Conservation (phyloP, 495 filamentous ascomycete genomes). For the Lasiosphaeria ovina region DNA sequence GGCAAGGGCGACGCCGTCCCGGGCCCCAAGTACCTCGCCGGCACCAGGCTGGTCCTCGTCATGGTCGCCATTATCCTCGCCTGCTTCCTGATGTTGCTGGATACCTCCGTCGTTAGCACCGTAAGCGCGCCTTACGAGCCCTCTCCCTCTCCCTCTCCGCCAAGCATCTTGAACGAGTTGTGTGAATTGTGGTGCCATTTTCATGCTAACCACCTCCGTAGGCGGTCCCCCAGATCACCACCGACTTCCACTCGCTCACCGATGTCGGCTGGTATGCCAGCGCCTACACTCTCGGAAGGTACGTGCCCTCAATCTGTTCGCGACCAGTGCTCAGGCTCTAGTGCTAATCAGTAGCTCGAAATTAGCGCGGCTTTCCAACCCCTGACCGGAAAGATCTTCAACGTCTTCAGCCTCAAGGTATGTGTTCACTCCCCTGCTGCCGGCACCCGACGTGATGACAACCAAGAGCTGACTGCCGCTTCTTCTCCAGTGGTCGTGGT, state of each 20-base stretch:
- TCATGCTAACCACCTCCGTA: not conserved
- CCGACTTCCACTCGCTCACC: conserved; percentile 35
- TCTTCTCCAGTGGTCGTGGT: conserved; percentile 31
- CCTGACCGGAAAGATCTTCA: conserved; percentile 46
- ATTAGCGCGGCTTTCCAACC: conserved; percentile 43
- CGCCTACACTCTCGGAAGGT: conserved; percentile 43
- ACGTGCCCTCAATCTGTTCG: not conserved
- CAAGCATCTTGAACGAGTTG: too few relatives aligned
- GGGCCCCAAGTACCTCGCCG: not conserved
- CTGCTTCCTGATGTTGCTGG: conserved; percentile 1
- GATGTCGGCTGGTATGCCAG: conserved; percentile 50
- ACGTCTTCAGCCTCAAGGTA: conserved; percentile 38
- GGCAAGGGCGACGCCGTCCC: not conserved
- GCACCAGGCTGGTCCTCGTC: not conserved
- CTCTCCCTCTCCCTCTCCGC: not conserved
- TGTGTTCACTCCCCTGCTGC: not conserved
- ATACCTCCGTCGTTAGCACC: not conserved
- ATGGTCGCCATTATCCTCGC: not conserved
- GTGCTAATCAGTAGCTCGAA: too few relatives aligned
- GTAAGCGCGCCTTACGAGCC: not conserved
- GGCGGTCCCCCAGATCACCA: conserved; percentile 41
- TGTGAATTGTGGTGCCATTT: not conserved
- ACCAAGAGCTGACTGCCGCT: not conserved
- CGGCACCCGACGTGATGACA: not conserved
- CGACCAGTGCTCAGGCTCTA: too few relatives aligned